A percentile compares a stretch with the other conserved stretches of the same genome.
These are phyloP conservation scores for Vitis hybrid DNA, from an alignment of 177 flowering plant genomes.

Conservation along the genomic window DNA sequence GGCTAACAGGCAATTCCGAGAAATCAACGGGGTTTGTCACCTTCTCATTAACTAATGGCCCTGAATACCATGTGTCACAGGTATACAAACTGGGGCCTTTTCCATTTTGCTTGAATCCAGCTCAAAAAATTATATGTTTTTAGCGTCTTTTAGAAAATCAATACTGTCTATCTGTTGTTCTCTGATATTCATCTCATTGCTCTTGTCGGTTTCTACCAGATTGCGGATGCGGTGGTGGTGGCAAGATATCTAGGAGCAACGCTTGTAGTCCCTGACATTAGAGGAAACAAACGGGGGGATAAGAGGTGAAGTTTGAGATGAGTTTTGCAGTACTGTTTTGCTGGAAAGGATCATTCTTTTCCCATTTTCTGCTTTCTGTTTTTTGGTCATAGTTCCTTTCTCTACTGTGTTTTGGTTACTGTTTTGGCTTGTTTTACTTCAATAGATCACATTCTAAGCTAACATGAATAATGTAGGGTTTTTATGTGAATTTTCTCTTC, in stretches of 20 bases:
- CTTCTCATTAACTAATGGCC: constrained; percentile 84
- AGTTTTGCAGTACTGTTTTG: neutral
- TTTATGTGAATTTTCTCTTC: too few relatives aligned
- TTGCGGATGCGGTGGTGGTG: constrained; percentile 85
- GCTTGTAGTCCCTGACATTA: constrained; percentile 90
- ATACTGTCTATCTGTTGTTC: neutral
- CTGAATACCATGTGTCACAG: constrained; percentile 94
- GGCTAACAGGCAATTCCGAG: constrained; percentile 43
- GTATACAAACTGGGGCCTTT: constrained; percentile 25
- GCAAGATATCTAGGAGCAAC: constrained; percentile 83
- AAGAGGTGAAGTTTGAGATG: constrained; percentile 40
- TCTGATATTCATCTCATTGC: neutral
- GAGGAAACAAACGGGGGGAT: constrained; percentile 75
- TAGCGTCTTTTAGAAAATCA: neutral
- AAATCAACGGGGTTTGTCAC: constrained; percentile 65
- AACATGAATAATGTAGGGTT: too few relatives aligned
- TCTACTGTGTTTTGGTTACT: neutral
- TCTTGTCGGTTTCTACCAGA: constrained; percentile 37
- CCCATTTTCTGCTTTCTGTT: neutral
- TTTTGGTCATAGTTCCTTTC: neutral
- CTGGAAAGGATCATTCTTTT: neutral
- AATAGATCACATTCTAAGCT: too few relatives aligned
- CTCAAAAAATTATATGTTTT: neutral
- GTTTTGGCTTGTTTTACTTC: neutral
- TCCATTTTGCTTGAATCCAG: neutral